Base-by-base conservation (phyloP, 805 yeast species). In the Candida bentonensis region DNA sequence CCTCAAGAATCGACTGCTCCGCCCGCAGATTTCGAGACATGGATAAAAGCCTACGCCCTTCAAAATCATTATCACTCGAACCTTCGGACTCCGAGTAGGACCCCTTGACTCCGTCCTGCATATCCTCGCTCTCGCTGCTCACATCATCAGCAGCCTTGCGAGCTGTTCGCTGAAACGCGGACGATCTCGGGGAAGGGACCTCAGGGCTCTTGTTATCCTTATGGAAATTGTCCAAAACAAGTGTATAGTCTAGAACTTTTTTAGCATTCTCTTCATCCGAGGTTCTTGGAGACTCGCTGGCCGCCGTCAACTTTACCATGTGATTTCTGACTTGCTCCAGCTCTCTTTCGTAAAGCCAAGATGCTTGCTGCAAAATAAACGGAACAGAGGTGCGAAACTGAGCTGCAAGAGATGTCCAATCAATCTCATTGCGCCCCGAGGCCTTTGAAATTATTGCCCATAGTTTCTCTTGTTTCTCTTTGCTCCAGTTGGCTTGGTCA, bases 231-330 rank as follows among this genome's bases (percentile, higher is more conserved):
- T n/a, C n/a, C n/a, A n/a, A n/a, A n/a, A n/a, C n/a, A n/a, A n/a
- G n/a, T n/a, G n/a, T n/a, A n/a, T n/a, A n/a, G n/a, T n/a, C n/a
- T n/a, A n/a, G n/a, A n/a, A n/a, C n/a, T n/a, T n/a, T n/a, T n/a
- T n/a, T n/a, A n/a, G n/a, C n/a, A n/a, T n/a, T n/a, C n/a, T n/a
- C n/a, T n/a, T n/a, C n/a, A n/a, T n/a, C n/a, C n/a, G n/a, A n/a
- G n/a, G n/a, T n/a, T n/a, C n/a, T n/a, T n/a, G n/a, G n/a, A n/a
- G n/a, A n/a, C n/a, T n/a, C n/a, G n/a, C n/a, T n/a, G n/a, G 7
- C 36, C 5, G n/a, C 36, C n/a, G 68, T 78, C 1, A 70, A 61
- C 49, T 73, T 79, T 2, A 82, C 69, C 63, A 65, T 63, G 26
- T 58, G 57, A 4, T 54, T 57, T 21, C 61, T 52, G 17, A 64